Conservation (phyloP, 2,329 filamentous ascomycete genomes). For the Colletotrichum viniferum region DNA sequence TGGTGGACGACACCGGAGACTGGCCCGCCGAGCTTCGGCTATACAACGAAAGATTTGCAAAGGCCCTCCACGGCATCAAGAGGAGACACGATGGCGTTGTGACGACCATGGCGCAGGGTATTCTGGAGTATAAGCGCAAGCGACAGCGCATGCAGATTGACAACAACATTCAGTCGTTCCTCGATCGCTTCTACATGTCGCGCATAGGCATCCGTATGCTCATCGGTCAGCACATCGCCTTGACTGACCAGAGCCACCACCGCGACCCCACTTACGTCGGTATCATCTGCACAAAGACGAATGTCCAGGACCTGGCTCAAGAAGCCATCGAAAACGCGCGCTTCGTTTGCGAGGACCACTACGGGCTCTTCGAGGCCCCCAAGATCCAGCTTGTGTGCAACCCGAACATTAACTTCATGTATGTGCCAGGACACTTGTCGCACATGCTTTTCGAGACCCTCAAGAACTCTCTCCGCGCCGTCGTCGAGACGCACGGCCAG, state of each 20-base stretch:
- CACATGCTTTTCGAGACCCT: conserved; percentile 99
- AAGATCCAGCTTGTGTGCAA: conserved; percentile 97
- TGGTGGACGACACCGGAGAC: conserved; percentile 83
- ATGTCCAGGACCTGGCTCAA: conserved; percentile 90
- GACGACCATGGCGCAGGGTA: conserved; percentile 96
- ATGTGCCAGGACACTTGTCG: conserved; percentile 96
- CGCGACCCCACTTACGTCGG: conserved; percentile 94
- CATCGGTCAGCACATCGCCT: conserved; percentile 96
- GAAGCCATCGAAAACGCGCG: conserved; percentile 98
- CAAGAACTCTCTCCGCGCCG: conserved; percentile 96
- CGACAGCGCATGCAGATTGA: conserved; percentile 98
- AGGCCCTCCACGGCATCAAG: conserved; percentile 93
- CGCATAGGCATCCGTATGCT: conserved; percentile 99
- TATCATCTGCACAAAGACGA: conserved; percentile 99
- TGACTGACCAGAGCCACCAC: conserved; percentile 90
- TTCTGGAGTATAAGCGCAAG: conserved; percentile 96
- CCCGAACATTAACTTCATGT: conserved; percentile 97
- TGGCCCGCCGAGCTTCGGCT: conserved; percentile 95
- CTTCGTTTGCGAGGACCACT: conserved; percentile 99
- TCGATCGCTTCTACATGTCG: conserved; percentile 99
- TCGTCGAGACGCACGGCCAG: conserved; percentile 92
- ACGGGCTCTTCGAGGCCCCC: conserved; percentile 94
- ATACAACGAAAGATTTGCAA: conserved; percentile 90
- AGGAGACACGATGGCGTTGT: conserved; percentile 95
- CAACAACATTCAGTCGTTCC: conserved; percentile 94